Percentiles rank a stretch among this genome's conserved stretches.
Evolutionary conservation across 352 stramenopile species (phyloP).

Genomic region (Globisporangium parvum): DNA sequence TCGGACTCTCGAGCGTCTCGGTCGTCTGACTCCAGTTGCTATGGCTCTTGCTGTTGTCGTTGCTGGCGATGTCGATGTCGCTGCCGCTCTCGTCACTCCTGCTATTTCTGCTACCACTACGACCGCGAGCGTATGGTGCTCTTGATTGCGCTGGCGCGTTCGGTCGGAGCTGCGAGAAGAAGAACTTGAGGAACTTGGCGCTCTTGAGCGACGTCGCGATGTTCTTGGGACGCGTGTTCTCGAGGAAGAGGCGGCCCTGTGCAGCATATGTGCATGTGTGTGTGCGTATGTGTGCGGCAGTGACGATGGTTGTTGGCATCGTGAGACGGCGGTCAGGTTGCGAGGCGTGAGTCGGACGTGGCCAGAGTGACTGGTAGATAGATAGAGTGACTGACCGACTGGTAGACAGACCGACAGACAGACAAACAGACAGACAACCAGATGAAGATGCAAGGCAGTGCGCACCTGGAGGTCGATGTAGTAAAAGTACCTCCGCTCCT

Average conservation of each 20-base stretch:
- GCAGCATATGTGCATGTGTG: background rate
- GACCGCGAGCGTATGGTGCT: background rate
- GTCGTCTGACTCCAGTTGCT: no score
- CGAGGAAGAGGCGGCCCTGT: conserved; percentile 58
- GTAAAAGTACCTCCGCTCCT: conserved; percentile 74
- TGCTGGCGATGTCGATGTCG: background rate
- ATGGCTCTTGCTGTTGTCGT: no score
- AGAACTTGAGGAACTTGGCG: conserved; percentile 77
- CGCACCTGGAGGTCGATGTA: conserved; percentile 75
- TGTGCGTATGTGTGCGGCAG: no score
- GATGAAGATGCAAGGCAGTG: background rate
- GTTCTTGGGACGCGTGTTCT: conserved; percentile 87
- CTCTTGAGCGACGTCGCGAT: conserved; percentile 82
- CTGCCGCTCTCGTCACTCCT: background rate
- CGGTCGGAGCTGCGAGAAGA: conserved; percentile 60
- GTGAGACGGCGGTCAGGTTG: no score
- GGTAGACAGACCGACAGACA: no score
- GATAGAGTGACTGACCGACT: no score
- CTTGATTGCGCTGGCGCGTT: conserved; percentile 18
- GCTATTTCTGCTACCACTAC: background rate
- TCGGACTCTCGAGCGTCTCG: no score
- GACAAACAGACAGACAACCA: background rate
- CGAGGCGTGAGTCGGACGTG: no score
- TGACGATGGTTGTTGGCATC: no score
- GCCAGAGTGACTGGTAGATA: no score